phyloP scores from a whole-genome alignment of 129 eudicot genomes.

The Artemisia tridentata region DNA sequence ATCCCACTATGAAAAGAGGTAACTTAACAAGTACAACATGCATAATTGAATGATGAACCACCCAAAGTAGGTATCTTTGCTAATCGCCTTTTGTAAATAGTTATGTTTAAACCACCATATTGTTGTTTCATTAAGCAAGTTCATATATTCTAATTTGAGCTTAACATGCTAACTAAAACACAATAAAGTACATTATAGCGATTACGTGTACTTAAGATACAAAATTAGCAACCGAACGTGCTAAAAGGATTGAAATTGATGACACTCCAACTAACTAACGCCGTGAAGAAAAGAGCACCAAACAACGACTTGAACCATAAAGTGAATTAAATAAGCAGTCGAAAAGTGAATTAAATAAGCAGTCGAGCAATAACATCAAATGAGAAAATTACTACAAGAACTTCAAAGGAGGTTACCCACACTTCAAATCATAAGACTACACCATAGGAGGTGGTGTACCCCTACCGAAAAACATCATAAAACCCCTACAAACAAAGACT shows the following conservation, averaged over 20 bases:
- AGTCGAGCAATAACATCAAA: background rate
- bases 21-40: constrained; percentile 16
- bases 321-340: background rate
- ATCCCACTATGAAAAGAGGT: constrained; percentile 6
- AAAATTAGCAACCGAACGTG: background rate
- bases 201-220: background rate
- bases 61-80: constrained; percentile 27
- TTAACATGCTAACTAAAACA: constrained; percentile 16
- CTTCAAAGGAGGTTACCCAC: background rate
- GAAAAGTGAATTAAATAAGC: background rate
- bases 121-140: constrained; percentile 21
- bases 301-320: background rate
- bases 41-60: constrained; percentile 34
- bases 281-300: background rate
- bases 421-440: no score
- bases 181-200: background rate
- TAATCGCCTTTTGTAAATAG: constrained; percentile 11
- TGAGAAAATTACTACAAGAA: background rate
- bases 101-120: constrained; percentile 22
- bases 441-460: background rate
- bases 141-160: constrained; percentile 12
- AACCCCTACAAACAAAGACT: background rate
- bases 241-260: no score
- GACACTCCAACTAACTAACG: no score
- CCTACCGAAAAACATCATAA: background rate